These are phyloP conservation scores for Leptodermis oblonga DNA, from an alignment of 257 asterid species.

Conservation along the genomic window DNA sequence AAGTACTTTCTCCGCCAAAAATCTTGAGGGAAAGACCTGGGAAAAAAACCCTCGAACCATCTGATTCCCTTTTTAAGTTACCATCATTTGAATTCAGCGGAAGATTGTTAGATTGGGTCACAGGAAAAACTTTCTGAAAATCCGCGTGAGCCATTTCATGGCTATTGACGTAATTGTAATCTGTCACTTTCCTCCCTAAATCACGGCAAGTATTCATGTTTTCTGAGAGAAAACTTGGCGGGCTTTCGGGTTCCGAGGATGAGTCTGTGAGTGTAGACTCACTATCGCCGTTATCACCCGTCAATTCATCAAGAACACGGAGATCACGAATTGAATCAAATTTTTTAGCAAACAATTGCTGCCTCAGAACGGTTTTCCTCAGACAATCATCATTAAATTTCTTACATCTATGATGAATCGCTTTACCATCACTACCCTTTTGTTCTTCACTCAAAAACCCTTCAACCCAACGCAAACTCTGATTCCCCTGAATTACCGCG, in stretches of 20 bases:
- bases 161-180: slow-evolving; percentile 1
- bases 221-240: not conserved
- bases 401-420: slow-evolving; percentile 1
- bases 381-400: slow-evolving; percentile 18
- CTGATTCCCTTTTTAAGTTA: not conserved
- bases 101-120: not conserved
- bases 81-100: slow-evolving; percentile 12
- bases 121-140: slow-evolving; percentile 1
- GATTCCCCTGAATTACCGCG: not conserved
- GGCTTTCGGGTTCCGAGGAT: not conserved
- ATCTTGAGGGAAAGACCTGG: slow-evolving; percentile 7
- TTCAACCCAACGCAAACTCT: not conserved
- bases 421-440: not conserved
- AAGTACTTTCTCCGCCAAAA: not conserved
- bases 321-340: not conserved
- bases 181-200: slow-evolving; percentile 1
- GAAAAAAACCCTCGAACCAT: not conserved
- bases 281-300: slow-evolving; percentile 5
- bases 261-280: slow-evolving; percentile 11
- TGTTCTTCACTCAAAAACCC: slow-evolving; percentile 10
- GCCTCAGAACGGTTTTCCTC: slow-evolving; percentile 28
- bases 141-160: not conserved
- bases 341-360: slow-evolving; percentile 14
- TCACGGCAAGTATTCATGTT: not conserved
- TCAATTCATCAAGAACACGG: not conserved